Evolutionary conservation across 495 filamentous ascomycete genomes (phyloP), one percentile per base, ranked within the genome.

Genomic region (Massariosphaeria phaeospora): DNA sequence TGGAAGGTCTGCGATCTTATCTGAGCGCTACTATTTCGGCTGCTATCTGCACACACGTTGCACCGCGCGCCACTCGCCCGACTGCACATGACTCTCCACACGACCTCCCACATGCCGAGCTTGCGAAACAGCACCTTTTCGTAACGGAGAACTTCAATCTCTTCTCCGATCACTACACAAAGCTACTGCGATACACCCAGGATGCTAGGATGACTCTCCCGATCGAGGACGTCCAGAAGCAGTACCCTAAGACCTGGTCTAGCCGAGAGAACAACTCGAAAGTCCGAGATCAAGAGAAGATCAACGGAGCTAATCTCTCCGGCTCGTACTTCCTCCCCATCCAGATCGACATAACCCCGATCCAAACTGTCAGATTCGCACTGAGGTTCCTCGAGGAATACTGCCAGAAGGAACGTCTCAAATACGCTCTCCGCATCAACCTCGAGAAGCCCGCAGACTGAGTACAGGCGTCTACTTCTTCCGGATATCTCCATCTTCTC

Each of bases 311-410:
- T 40, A 47, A 52, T 21, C 51, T 64, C 2, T 45, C 38, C 3
- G 61, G 61, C 11, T 56, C 61, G 0, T 64, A 55, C 29, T 59
- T 52, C 17, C 61, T 64, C 1, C 61, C 61, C 7, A 39, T 64
- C 18, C 13, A 20, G 9, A 40, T 12, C 18, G 55, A 53, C 27
- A 64, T 56, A 1, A 55, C 56, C 2, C 61, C 61, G 2, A 50
- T 64, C 34, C 61, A 64, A 38, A 51, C 51, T 11, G 61, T 64
- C 4, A 44, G 61, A 11, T 64, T 64, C 45, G 61, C 55, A 8
- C 24, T 59, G 15, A 39, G 36, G 34, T 45, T 59, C 18, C 50
- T 64, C 24, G 23, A 29, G 3, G 61, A 64, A 42, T 56, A 39
- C 44, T 38, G 40, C 36, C 48, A 52, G 17, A 55, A 55, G 9